Base-by-base conservation (phyloP, 306 rosid species). In the Lotus japonicus region DNA sequence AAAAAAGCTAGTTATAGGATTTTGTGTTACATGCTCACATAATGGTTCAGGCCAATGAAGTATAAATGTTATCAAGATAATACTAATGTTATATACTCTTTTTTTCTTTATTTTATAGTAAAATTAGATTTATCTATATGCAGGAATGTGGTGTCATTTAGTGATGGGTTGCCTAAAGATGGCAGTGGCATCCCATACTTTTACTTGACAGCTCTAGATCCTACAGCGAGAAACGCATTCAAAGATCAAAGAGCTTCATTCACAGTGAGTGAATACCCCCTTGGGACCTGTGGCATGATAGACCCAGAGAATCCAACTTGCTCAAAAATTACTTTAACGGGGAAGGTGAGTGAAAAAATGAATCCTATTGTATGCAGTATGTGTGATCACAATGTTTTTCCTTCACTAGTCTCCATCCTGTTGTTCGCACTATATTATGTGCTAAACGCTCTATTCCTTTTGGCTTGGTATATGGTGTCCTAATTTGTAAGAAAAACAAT, bases 281-380 rank as follows among this genome's bases (percentile, higher is more conserved):
- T 94, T 23, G 96, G 97, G 68, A 90, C 96, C 52, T 94, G 97
- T 76, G 96, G 96, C 62, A 86, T 65, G 64, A 62, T 1, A 5
- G 98, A 94, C 48, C 98, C 98, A 0, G 91, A 88, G 84, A 90
- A 88, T 44, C 98, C 97, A 57, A 74, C 92, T 28, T 94, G 98
- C 59, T 84, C 98, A 12, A 90, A 94, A 83, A 74, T 90, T 46
- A 80, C 97, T 14, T 87, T 94, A 7, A 88, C 82, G 0, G 98
- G 98, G 67, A 86, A 90, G 96, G 98, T 94, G 23, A 5, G 68
- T 67, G 64, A 63, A 54, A 63, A 67, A 70, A 42, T 63, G 4
- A 64, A 50, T 18, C 41, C 35, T 56, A 18, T 48, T 65, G 62
- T 38, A n/a, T n/a, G n/a, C n/a, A n/a, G n/a, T n/a, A 35, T 26